Conservation (phyloP, 2,329 filamentous ascomycete species). For the Zopfia rhizophila region DNA sequence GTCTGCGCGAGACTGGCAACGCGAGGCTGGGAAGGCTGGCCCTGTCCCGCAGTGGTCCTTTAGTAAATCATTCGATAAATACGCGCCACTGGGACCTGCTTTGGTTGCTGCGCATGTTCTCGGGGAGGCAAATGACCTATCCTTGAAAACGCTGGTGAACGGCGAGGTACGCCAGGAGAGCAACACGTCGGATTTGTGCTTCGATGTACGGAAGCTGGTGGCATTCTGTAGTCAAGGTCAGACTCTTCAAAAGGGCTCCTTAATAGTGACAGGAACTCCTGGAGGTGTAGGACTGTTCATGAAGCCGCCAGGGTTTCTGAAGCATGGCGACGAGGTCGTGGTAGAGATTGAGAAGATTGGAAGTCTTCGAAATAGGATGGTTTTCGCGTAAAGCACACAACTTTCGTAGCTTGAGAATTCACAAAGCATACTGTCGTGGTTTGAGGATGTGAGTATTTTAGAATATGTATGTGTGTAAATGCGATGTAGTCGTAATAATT, state of each 20-base stretch:
- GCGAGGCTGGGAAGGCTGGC: constrained; percentile 27
- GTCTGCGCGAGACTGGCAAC: constrained; percentile 60
- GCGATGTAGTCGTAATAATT: no score
- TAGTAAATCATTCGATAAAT: constrained; percentile 64
- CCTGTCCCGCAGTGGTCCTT: constrained; percentile 60
- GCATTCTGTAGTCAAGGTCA: constrained; percentile 54
- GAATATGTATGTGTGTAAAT: no score
- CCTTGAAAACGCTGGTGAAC: constrained; percentile 56
- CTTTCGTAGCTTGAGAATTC: no score
- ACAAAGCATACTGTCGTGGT: no score
- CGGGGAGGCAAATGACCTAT: constrained; percentile 51
- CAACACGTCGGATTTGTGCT: constrained; percentile 52
- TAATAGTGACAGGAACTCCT: constrained; percentile 59
- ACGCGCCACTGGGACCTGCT: constrained; percentile 60
- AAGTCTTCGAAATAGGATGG: constrained; percentile 51
- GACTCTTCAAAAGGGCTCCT: constrained; percentile 53
- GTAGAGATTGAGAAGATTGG: constrained; percentile 52
- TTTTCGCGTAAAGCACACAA: no score
- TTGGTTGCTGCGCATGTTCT: constrained; percentile 55
- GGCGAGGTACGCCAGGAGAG: constrained; percentile 55
- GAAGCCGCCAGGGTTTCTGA: constrained; percentile 51
- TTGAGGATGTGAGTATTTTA: no score
- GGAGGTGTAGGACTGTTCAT: constrained; percentile 56
- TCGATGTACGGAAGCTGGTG: constrained; percentile 54
- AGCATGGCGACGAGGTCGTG: constrained; percentile 51